Evolutionary conservation across 2,329 filamentous ascomycete genomes (phyloP), one percentile per base, ranked within the genome.

Genomic region (Alternaria longipes): DNA sequence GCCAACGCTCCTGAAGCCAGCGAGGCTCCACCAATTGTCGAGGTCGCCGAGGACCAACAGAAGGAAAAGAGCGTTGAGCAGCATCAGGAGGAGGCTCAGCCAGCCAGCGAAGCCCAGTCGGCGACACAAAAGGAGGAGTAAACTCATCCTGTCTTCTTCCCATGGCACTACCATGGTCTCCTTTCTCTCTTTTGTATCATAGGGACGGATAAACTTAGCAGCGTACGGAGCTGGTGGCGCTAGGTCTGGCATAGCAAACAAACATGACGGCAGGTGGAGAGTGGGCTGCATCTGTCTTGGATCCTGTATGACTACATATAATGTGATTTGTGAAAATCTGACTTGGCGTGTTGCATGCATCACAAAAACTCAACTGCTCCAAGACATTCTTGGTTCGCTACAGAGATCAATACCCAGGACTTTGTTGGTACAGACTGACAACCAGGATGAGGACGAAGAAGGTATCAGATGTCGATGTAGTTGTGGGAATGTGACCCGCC

Each of bases 11-110:
- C 73, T 5, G 78, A 80, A 60, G 79, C 78, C 12, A 82, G 76
- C 58, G 77, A 80, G 11, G 68, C 68, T 16, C 81, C 81, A 51
- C 78, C 80, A 3, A 78, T 71, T 11, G 81, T 80, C 16, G 76
- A 78, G 38, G 79, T 72, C 9, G 74, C 65, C 7, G 80, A 78
- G 34, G 82, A 83, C 66, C 55, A 81, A 59, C 66, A 71, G 60
- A 83, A 84, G 75, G 82, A 84, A 74, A 74, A 74, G 72, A 80
- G 74, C 46, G 73, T 80, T n/a, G 76, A 79, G 60, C 71, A 74
- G 42, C 64, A 73, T 56, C 70, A 70, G 42, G 70, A 74, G 56
- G 71, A 74, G n/a, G 72, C 75, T 5, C 76, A 76, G 64, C 79
- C 79, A 41, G 79, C 75, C 18, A 79, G 77, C 54, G 79, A 80